Conservation (phyloP, 441 rosid species). For the Pelargonium citronellum region DNA sequence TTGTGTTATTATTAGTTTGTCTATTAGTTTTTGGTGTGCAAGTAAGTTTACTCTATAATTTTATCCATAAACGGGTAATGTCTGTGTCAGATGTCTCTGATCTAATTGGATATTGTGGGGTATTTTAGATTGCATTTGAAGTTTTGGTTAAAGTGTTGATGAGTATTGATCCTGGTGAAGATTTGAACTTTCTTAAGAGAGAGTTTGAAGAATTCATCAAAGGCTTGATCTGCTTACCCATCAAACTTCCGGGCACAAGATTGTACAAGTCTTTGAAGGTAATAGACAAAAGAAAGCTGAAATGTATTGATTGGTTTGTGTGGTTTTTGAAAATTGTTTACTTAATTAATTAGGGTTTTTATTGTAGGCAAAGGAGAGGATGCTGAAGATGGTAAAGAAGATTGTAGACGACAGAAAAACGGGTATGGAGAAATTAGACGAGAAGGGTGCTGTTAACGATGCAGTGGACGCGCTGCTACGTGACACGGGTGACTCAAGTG, state of each 20-base stretch:
- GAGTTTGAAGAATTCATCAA: slow-evolving; percentile 66
- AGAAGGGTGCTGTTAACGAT: slow-evolving; percentile 31
- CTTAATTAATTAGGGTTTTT: slow-evolving; percentile 14
- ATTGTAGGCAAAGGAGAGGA: slow-evolving; percentile 57
- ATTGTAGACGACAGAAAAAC: slow-evolving; percentile 46
- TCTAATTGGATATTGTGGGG: neutral
- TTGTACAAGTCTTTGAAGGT: slow-evolving; percentile 63
- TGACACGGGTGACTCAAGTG: slow-evolving; percentile 42
- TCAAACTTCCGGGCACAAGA: slow-evolving; percentile 63
- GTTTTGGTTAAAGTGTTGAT: slow-evolving; percentile 50
- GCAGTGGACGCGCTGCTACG: slow-evolving; percentile 60
- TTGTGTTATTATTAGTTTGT: neutral
- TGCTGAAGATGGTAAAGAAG: slow-evolving; percentile 41
- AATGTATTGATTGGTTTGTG: too few relatives aligned
- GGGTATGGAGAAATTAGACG: slow-evolving; percentile 26
- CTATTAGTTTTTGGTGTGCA: too few relatives aligned
- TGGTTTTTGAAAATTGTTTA: neutral
- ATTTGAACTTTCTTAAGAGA: slow-evolving; percentile 41
- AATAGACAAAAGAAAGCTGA: neutral
- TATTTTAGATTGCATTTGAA: slow-evolving; percentile 49
- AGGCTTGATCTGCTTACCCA: slow-evolving; percentile 63
- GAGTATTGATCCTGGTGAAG: slow-evolving; percentile 52
- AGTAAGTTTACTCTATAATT: too few relatives aligned
- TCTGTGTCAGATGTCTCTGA: neutral
- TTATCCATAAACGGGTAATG: too few relatives aligned